These are phyloP conservation scores for Persicaria tinctoria DNA, from an alignment of 148 eudicot genomes.

Conservation along the genomic window DNA sequence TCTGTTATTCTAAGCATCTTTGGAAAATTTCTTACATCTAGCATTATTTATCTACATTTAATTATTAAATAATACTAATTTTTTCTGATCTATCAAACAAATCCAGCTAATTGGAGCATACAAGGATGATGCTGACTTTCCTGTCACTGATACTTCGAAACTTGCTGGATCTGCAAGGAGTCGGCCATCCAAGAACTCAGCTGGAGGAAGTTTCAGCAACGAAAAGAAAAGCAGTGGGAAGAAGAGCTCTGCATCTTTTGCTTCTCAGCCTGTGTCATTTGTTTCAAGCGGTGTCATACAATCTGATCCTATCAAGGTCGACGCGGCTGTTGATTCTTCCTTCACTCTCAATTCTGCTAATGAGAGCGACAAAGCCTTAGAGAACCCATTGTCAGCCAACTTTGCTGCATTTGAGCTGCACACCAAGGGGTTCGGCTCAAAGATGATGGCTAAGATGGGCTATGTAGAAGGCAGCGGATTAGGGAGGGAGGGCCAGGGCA, in stretches of 20 bases:
- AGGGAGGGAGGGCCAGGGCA: constrained; percentile 86
- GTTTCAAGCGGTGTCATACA: constrained; percentile 65
- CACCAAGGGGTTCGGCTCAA: constrained; percentile 95
- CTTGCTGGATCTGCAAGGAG: constrained; percentile 25
- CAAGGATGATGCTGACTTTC: constrained; percentile 63
- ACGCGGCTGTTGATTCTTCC: not conserved
- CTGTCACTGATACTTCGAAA: constrained; percentile 29
- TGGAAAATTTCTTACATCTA: not conserved
- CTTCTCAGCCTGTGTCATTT: constrained; percentile 73
- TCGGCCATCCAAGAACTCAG: constrained; percentile 26
- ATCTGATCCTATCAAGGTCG: constrained; percentile 35
- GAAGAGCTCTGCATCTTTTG: constrained; percentile 39
- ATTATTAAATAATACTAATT: not conserved
- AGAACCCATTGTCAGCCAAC: constrained; percentile 19
- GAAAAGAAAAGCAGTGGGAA: constrained; percentile 34
- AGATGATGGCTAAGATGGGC: constrained; percentile 99
- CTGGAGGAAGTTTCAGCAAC: constrained; percentile 22
- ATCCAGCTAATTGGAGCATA: constrained; percentile 62
- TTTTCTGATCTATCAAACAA: not conserved
- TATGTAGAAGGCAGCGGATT: constrained; percentile 73
- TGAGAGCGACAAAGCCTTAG: constrained; percentile 16
- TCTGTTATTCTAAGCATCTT: not conserved
- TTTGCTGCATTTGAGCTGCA: constrained; percentile 86
- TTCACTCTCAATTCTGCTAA: not conserved
- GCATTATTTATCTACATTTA: not conserved